Evolutionary conservation across 805 yeast species (phyloP).

Genomic region (Schizosaccharomyces japonicus): DNA sequence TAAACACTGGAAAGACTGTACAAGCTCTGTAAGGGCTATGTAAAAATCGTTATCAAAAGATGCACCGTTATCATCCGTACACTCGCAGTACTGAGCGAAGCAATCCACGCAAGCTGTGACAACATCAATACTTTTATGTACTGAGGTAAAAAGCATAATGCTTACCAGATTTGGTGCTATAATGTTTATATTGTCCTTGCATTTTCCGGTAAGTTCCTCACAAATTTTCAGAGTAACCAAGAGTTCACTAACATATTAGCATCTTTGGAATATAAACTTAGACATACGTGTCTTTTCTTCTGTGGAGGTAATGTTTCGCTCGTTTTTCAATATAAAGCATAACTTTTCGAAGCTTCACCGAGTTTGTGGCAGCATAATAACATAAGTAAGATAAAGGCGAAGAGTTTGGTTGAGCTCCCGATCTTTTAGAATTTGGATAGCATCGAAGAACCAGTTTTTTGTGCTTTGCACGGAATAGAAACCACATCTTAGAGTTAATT

Average conservation of each 20-base stretch:
- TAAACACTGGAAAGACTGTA: background rate
- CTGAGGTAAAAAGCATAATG: background rate
- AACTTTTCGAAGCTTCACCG: background rate
- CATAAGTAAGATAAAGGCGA: background rate
- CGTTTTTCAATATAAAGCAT: background rate
- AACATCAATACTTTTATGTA: background rate
- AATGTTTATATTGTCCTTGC: background rate
- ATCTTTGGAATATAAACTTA: background rate
- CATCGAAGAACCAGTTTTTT: background rate
- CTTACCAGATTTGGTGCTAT: background rate
- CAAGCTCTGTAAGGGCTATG: background rate
- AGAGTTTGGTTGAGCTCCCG: background rate
- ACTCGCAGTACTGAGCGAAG: background rate
- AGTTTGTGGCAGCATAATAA: slow-evolving; percentile 1
- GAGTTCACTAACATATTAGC: background rate
- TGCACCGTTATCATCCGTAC: background rate
- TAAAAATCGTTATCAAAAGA: background rate
- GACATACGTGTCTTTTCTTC: background rate
- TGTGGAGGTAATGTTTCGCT: background rate
- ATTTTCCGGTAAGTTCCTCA: background rate
- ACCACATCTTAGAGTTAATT: no score
- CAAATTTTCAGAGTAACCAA: background rate
- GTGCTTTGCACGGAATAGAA: slow-evolving; percentile 1
- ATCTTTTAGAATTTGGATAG: background rate
- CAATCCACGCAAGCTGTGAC: background rate